phyloP scores from a whole-genome alignment of 2,329 filamentous ascomycete genomes.

The Hymenoscyphus albidus region DNA sequence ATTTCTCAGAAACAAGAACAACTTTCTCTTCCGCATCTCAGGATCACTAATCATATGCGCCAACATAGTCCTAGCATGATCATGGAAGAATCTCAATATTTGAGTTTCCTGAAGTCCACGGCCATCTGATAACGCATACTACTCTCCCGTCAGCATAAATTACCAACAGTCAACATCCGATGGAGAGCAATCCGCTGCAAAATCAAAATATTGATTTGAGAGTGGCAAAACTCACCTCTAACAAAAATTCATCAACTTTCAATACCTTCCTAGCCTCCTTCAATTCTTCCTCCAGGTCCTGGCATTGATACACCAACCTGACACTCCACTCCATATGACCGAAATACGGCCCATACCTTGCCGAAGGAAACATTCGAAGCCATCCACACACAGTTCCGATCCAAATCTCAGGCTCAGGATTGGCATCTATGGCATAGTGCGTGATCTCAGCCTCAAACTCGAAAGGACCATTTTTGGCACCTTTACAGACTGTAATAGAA shows the following conservation, averaged over 20 bases:
- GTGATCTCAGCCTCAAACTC: conserved; percentile 10
- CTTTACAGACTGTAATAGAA: not conserved
- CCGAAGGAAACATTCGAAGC: conserved; percentile 1
- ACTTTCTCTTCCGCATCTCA: conserved; percentile 6
- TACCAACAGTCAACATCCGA: not conserved
- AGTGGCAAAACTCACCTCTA: conserved; percentile 3
- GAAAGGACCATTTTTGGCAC: conserved; percentile 2
- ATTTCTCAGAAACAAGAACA: conserved; percentile 1
- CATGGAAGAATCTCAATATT: not conserved
- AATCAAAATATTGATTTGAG: too few relatives aligned
- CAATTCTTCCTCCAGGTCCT: conserved; percentile 8
- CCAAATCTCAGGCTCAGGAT: conserved; percentile 5
- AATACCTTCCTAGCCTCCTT: not conserved
- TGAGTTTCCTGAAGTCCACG: not conserved
- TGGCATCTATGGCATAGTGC: conserved; percentile 5
- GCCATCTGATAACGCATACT: conserved; percentile 10
- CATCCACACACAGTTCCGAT: conserved; percentile 7
- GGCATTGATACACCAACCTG: conserved; percentile 4
- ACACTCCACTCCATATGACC: not conserved
- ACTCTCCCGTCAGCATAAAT: not conserved
- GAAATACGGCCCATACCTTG: not conserved
- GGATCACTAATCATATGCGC: conserved; percentile 3
- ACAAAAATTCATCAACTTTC: conserved; percentile 6
- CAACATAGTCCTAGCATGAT: conserved; percentile 4
- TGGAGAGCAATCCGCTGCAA: too few relatives aligned